Conservation (phyloP, 2,329 filamentous ascomycete species). For the Pseudocercospora eumusae region DNA sequence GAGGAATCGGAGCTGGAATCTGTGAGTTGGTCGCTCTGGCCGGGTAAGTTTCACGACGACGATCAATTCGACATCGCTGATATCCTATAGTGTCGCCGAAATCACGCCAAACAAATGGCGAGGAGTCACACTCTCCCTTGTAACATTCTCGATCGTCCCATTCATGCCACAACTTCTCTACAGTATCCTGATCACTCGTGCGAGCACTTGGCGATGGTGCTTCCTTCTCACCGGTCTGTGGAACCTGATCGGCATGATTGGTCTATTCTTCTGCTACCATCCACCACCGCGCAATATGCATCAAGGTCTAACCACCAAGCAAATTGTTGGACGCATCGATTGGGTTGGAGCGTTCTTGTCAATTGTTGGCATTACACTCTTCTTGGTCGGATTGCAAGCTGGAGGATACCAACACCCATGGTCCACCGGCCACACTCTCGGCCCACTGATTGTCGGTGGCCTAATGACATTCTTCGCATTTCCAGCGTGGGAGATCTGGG, state of each 20-base stretch:
- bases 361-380: constrained; percentile 52
- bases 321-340: constrained; percentile 51
- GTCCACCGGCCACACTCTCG: constrained; percentile 33
- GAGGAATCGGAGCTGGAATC: constrained; percentile 28
- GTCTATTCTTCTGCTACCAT: constrained; percentile 56
- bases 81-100: constrained; percentile 25
- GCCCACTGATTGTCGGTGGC: constrained; percentile 34
- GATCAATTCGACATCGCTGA: neutral
- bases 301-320: constrained; percentile 42
- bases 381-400: constrained; percentile 48
- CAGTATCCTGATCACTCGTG: constrained; percentile 56
- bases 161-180: constrained; percentile 64
- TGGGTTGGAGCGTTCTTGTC: constrained; percentile 54
- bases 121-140: constrained; percentile 32
- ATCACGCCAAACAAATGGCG: constrained; percentile 30
- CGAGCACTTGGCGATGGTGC: constrained; percentile 56
- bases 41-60: constrained; percentile 19
- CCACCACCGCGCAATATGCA: constrained; percentile 51
- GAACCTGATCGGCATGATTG: constrained; percentile 53
- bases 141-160: constrained; percentile 63
- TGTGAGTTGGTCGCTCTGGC: constrained; percentile 29
- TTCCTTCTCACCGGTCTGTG: constrained; percentile 57
- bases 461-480: constrained; percentile 34
- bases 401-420: constrained; percentile 30
- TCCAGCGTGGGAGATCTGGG: constrained; percentile 33